Evolutionary conservation across 2,329 filamentous ascomycete species (phyloP), one percentile per base, ranked within the genome.

Genomic region (Calycina herbarum): DNA sequence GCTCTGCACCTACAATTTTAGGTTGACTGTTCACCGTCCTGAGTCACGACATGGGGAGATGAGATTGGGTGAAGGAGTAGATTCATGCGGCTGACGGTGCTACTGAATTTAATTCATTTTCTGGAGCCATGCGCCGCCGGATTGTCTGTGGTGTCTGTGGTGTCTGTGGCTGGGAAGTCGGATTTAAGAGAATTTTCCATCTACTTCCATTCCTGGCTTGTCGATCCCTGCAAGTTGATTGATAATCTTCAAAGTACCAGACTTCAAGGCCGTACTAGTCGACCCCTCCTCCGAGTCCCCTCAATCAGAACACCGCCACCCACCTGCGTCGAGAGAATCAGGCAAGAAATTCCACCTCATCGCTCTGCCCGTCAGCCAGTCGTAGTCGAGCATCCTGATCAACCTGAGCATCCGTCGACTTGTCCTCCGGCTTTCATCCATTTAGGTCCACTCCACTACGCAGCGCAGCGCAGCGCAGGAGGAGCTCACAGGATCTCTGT

Each of bases 311-410:
- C 29, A 33, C 56, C 31, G 29, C 29, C 38, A 27, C n/a, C 24
- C 57, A 33, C n/a, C 57, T 20, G n/a, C 35, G 13, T 15, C 20
- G n/a, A 27, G 31, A 48, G 38, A 13, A 48, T 60, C 58, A 60
- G 58, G 58, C 58, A 60, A 60, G 48, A n/a, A n/a, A 29, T 27
- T 45, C 58, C 58, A 45, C 33, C 58, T 59, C 58, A 59, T 59
- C 57, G 20, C 15, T 42, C 13, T 31, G 24, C 8, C n/a, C 45
- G n/a, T 51, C 5, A 54, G 11, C 48, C 48, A 58, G 56, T 38
- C 27, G n/a, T 29, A n/a, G 15, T 20, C 5, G 27, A 31, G 56
- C 15, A 27, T 57, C 10, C 10, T 20, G 24, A 7, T 4, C 7
- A 4, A 15, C 1, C 56, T n/a, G n/a, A 58, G 15, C 35, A n/a